phyloP scores from a whole-genome alignment of 441 rosid genomes.

The Gossypium davidsonii region DNA sequence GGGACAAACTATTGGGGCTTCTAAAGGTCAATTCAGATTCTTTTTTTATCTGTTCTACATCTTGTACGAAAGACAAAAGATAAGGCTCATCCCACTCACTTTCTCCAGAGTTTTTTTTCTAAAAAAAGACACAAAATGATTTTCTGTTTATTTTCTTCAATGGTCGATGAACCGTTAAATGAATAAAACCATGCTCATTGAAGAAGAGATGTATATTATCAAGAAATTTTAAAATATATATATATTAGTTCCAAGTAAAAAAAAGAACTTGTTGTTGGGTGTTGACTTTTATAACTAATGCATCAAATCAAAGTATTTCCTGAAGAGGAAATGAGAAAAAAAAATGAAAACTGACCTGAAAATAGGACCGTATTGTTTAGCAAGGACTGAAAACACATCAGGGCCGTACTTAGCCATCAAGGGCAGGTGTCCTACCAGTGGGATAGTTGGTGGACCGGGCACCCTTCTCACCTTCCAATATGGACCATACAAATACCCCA shows the following conservation, averaged over 20 bases:
- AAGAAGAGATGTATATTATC: neutral
- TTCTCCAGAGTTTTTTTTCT: neutral
- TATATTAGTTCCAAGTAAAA: neutral
- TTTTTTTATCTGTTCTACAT: neutral
- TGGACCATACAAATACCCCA: slow-evolving; percentile 62
- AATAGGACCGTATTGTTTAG: slow-evolving; percentile 74
- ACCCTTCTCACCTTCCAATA: slow-evolving; percentile 77
- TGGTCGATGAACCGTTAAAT: neutral
- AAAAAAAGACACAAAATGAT: neutral
- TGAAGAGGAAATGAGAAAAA: neutral
- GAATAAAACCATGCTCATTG: neutral
- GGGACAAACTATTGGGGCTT: no score
- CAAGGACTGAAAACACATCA: slow-evolving; percentile 75
- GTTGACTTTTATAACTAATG: neutral
- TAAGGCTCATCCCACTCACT: neutral
- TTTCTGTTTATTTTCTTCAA: neutral
- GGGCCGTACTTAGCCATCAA: slow-evolving; percentile 85
- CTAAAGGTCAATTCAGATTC: no score
- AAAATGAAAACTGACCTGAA: slow-evolving; percentile 52
- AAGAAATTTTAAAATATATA: no score
- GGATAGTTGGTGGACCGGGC: slow-evolving; percentile 67
- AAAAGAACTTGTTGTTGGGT: neutral
- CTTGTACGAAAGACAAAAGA: neutral
- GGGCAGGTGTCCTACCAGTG: slow-evolving; percentile 81
- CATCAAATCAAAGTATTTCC: neutral